phyloP scores from a whole-genome alignment of 305 asterid genomes.

The Fraxinus ornus region DNA sequence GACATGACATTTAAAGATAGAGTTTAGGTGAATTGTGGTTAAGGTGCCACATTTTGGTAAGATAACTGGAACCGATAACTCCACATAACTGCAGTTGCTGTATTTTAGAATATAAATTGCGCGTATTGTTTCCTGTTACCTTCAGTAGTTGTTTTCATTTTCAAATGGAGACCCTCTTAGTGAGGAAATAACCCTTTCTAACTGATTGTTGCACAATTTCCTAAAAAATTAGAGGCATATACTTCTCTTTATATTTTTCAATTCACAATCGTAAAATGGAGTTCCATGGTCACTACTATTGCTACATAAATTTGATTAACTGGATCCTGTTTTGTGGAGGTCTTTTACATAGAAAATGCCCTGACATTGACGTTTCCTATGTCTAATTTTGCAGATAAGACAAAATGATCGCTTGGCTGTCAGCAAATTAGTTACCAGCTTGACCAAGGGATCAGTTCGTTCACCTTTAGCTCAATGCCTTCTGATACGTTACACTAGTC shows the following conservation, averaged over 20 bases:
- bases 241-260: background rate
- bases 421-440: slow-evolving; percentile 83
- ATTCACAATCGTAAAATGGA: background rate
- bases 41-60: background rate
- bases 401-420: slow-evolving; percentile 95
- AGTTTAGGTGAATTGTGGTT: background rate
- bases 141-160: background rate
- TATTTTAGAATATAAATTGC: background rate
- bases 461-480: slow-evolving; percentile 96
- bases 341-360: slow-evolving; percentile 7
- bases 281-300: background rate
- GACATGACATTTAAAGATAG: background rate
- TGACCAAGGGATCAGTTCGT: slow-evolving; percentile 88
- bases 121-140: background rate
- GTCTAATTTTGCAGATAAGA: slow-evolving; percentile 60
- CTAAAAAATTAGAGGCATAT: background rate
- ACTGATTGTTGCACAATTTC: background rate
- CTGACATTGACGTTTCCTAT: slow-evolving; percentile 7
- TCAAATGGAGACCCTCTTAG: background rate
- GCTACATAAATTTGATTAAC: slow-evolving; percentile 3
- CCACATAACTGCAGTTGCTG: background rate
- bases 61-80: background rate
- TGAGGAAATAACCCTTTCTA: background rate
- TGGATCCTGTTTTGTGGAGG: background rate
- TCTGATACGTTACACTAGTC: slow-evolving; percentile 87